Percentiles rank a stretch among this genome's conserved stretches.
phyloP scores from a whole-genome alignment of 2,329 filamentous ascomycete species.

The Bipolaris sorokiniana region DNA sequence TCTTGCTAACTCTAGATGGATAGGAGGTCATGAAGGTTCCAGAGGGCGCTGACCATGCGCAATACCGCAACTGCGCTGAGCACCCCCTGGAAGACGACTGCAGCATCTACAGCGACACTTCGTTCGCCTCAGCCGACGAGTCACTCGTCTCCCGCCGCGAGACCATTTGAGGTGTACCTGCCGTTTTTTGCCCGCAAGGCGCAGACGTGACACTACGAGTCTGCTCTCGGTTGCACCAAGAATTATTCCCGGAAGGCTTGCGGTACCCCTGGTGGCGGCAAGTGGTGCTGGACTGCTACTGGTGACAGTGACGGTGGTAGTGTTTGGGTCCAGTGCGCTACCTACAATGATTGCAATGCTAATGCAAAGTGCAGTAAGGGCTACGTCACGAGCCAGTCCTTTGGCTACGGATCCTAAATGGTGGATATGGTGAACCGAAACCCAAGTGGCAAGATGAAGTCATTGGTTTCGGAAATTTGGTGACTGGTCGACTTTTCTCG shows the following conservation, averaged over 20 bases:
- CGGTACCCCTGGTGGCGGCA: not conserved
- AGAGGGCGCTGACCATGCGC: no score
- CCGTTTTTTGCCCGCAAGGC: not conserved
- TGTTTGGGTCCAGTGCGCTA: not conserved
- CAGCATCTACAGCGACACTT: not conserved
- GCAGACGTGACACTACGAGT: no score
- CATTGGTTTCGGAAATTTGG: not conserved
- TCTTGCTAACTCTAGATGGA: not conserved
- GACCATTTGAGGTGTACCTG: not conserved
- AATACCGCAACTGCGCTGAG: not conserved
- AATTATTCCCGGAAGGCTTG: not conserved
- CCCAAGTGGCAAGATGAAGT: not conserved
- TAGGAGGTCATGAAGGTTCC: not conserved
- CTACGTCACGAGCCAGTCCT: not conserved
- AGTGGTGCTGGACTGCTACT: not conserved
- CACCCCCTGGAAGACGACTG: not conserved
- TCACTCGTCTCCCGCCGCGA: not conserved
- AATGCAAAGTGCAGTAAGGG: not conserved
- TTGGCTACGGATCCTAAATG: not conserved
- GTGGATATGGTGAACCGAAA: not conserved
- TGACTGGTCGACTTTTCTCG: not conserved
- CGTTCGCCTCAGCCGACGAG: not conserved
- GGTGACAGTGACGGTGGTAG: not conserved
- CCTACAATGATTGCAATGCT: not conserved
- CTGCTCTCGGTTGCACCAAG: not conserved